Percentiles rank a stretch among this genome's conserved stretches.
These are phyloP conservation scores for Xylaria sp. DNA, from an alignment of 2,329 filamentous ascomycete species.

Conservation along the genomic window DNA sequence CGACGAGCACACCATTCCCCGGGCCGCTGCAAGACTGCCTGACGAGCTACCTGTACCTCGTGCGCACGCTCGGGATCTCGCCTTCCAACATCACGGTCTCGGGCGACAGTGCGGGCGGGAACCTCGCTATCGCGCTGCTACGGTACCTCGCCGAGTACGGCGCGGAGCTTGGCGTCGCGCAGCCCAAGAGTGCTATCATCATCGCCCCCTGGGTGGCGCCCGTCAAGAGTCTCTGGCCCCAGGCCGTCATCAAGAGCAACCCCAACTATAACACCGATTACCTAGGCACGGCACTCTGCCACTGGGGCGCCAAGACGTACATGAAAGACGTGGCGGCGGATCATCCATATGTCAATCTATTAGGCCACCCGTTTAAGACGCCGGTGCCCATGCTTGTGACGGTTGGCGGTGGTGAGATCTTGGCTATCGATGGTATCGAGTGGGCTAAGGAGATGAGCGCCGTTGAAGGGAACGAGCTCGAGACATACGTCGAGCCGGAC, in stretches of 20 bases:
- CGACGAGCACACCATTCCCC: constrained; percentile 57
- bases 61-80: constrained; percentile 51
- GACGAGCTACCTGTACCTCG: constrained; percentile 58
- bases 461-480: constrained; percentile 45
- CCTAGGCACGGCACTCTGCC: constrained; percentile 51
- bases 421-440: constrained; percentile 58
- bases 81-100: constrained; percentile 56
- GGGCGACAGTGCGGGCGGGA: constrained; percentile 63
- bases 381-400: constrained; percentile 43
- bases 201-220: constrained; percentile 46
- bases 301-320: constrained; percentile 57
- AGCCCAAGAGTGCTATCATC: constrained; percentile 53
- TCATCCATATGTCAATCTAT: constrained; percentile 51
- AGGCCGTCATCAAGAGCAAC: constrained; percentile 32
- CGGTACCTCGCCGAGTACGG: constrained; percentile 59
- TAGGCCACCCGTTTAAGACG: constrained; percentile 43
- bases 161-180: constrained; percentile 34
- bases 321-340: constrained; percentile 40
- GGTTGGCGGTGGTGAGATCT: constrained; percentile 45
- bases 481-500: constrained; percentile 53
- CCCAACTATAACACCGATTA: constrained; percentile 53
- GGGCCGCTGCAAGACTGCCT: constrained; percentile 62
- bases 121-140: constrained; percentile 57
- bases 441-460: constrained; percentile 65
- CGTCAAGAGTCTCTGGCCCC: constrained; percentile 34